Base-by-base conservation (phyloP, 306 rosid species). In the Adenanthera pavonina region DNA sequence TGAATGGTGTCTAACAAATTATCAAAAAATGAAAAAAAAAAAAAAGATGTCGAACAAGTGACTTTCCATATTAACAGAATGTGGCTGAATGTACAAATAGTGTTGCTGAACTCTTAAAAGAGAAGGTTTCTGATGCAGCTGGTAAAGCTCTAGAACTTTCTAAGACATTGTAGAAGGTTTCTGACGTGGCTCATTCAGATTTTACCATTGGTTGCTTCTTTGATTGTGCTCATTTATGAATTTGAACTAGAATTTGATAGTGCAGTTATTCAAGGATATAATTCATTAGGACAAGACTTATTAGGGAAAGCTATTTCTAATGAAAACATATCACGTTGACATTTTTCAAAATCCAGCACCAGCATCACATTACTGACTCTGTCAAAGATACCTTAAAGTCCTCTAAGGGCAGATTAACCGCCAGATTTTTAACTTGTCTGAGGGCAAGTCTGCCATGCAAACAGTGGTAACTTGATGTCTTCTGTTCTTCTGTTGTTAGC, bases 141-240 rank as follows among this genome's bases (percentile, higher is more conserved):
- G 86, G 83, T 64, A 68, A 82, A 70, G 97, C 99, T 75, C 82
- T 93, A 46, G 90, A 90, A 73, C 80, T 90, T 81, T 82, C 91
- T 51, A 88, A 91, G 86, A 97, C 92, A 75, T 71, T 92, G 80
- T 88, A n/a, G n/a, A n/a, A n/a, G n/a, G n/a, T n/a, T n/a, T n/a
- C n/a, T n/a, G n/a, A n/a, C n/a, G n/a, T n/a, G n/a, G n/a, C n/a
- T n/a, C n/a, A n/a, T n/a, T n/a, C n/a, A 84, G 72, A 78, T 77
- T 84, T 84, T 84, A 80, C 48, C 71, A 15, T 60, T 47, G 20
- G 25, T 12, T 71, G 43, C 15, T 33, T 71, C 16, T 71, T 9
- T 33, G 2, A 2, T 71, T 71, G 25, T 6, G 41, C 76, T 49
- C 46, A 71, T 49, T 71, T 71, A 47, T 48, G 41, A 48, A 4